phyloP scores from a whole-genome alignment of 257 asterid genomes.

The Lycium ferocissimum region DNA sequence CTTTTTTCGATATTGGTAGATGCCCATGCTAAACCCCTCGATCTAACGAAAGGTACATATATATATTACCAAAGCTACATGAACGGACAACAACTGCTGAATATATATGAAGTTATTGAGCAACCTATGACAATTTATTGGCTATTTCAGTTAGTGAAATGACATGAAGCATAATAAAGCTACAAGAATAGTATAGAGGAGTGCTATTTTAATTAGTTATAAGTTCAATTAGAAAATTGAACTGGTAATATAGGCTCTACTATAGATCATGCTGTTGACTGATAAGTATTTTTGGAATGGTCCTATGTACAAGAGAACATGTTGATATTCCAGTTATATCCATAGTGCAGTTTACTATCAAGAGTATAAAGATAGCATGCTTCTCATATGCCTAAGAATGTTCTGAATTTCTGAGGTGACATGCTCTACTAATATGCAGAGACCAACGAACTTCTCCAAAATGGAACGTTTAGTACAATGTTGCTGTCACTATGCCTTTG shows the following conservation, averaged over 20 bases:
- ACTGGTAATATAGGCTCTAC: too few species aligned
- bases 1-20: too few species aligned
- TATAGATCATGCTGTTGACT: too few species aligned
- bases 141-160: background rate
- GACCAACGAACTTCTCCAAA: background rate
- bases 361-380: background rate
- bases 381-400: constrained; percentile 15
- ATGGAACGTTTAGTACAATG: background rate
- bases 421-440: background rate
- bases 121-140: background rate
- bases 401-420: background rate
- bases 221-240: background rate
- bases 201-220: background rate
- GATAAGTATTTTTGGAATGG: too few species aligned
- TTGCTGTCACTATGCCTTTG: background rate
- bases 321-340: constrained; percentile 1
- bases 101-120: background rate
- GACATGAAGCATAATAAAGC: background rate
- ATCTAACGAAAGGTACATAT: too few species aligned
- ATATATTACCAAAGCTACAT: too few species aligned
- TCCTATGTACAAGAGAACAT: background rate
- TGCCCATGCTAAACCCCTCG: too few species aligned
- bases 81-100: too few species aligned
- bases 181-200: background rate
- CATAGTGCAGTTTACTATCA: constrained; percentile 20